Conservation (phyloP, 2,329 filamentous ascomycete genomes). For the Colletotrichum filicis region DNA sequence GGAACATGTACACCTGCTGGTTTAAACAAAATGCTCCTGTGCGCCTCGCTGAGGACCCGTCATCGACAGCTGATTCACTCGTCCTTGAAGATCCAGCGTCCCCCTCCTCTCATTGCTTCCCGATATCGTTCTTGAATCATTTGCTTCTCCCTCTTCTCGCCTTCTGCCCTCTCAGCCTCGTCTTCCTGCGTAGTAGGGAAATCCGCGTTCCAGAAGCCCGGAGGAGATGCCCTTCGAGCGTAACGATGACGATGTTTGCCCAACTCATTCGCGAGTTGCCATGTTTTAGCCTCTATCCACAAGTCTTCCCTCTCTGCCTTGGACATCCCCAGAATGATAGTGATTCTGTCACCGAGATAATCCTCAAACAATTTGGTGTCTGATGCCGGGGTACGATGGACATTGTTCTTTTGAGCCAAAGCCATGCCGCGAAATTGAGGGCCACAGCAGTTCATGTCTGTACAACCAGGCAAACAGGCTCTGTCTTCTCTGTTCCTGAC, state of each 20-base stretch:
- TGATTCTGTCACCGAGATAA: constrained; percentile 68
- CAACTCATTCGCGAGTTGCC: constrained; percentile 77
- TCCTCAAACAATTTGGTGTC: constrained; percentile 65
- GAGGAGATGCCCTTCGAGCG: constrained; percentile 77
- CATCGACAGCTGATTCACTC: constrained; percentile 60
- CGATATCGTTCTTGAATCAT: constrained; percentile 79
- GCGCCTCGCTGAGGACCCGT: not conserved
- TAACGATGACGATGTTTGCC: constrained; percentile 84
- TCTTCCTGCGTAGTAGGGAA: constrained; percentile 91
- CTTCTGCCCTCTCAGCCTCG: constrained; percentile 71
- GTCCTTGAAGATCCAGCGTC: constrained; percentile 85
- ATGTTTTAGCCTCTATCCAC: constrained; percentile 80
- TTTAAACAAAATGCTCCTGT: not conserved
- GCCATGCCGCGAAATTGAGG: constrained; percentile 76
- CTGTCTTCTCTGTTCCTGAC: constrained; percentile 77
- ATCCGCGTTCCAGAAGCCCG: constrained; percentile 90
- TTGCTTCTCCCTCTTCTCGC: constrained; percentile 70
- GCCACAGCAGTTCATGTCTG: constrained; percentile 80
- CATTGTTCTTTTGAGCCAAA: constrained; percentile 55
- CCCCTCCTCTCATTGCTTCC: constrained; percentile 82
- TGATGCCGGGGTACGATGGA: constrained; percentile 49
- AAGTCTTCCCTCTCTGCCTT: constrained; percentile 71
- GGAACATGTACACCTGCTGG: not conserved
- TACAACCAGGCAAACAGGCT: constrained; percentile 79
- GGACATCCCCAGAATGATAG: constrained; percentile 68